A percentile compares a stretch with the other conserved stretches of the same genome.
Conservation (phyloP, 1,284 basidiomycete genomes). For the Fomitopsis palustris region DNA sequence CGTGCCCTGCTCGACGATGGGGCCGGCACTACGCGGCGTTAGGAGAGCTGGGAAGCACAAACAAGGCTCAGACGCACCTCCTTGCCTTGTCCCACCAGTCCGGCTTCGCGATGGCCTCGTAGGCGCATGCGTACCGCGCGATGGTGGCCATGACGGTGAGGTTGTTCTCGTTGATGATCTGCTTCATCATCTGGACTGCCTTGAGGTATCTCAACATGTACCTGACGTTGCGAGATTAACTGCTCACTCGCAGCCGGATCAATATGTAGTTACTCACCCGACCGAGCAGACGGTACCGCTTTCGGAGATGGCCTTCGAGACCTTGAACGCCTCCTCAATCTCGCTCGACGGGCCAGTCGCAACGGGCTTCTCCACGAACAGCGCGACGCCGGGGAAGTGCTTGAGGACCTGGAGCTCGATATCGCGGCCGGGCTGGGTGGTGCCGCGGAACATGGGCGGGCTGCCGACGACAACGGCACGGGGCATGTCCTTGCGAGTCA, state of each 20-base stretch:
- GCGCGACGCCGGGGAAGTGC: slow-evolving; percentile 85
- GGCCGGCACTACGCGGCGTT: slow-evolving; percentile 64
- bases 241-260: background rate
- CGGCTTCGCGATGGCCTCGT: slow-evolving; percentile 84
- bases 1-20: slow-evolving; percentile 96
- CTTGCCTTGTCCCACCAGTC: slow-evolving; percentile 99
- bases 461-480: slow-evolving; percentile 87
- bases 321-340: slow-evolving; percentile 63
- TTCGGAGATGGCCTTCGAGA: slow-evolving; percentile 67
- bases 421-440: slow-evolving; percentile 74
- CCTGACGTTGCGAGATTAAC: slow-evolving; percentile 30
- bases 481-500: slow-evolving; percentile 57
- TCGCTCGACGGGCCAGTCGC: slow-evolving; percentile 78
- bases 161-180: slow-evolving; percentile 92
- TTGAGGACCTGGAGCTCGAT: slow-evolving; percentile 90
- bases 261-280: slow-evolving; percentile 46
- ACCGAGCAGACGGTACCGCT: slow-evolving; percentile 84
- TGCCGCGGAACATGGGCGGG: slow-evolving; percentile 92
- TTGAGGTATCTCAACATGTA: slow-evolving; percentile 93
- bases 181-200: slow-evolving; percentile 97
- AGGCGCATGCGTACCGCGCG: slow-evolving; percentile 94
- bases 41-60: background rate
- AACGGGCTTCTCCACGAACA: slow-evolving; percentile 95
- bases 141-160: slow-evolving; percentile 97
- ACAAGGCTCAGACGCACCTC: slow-evolving; percentile 66